A percentile compares a stretch with the other conserved stretches of the same genome.
Evolutionary conservation across 2,329 filamentous ascomycete species (phyloP).

Genomic region (Sclerotinia spermophila): DNA sequence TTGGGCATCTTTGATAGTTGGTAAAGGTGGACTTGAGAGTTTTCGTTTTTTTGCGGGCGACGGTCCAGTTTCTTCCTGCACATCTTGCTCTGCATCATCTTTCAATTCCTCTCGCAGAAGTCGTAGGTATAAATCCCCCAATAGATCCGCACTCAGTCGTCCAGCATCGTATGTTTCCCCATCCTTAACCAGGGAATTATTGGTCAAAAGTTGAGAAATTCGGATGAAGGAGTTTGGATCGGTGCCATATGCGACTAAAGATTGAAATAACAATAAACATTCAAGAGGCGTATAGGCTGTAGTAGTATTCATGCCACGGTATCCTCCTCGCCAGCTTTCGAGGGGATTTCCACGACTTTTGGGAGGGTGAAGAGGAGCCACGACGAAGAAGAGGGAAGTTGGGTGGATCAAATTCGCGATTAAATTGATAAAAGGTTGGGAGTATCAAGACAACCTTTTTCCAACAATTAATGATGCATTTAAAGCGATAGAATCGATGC

Average conservation of each 20-base stretch:
- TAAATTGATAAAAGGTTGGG: neutral
- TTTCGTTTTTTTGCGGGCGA: conserved; percentile 71
- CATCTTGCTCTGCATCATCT: conserved; percentile 42
- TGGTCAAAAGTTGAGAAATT: conserved; percentile 71
- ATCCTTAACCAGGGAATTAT: conserved; percentile 68
- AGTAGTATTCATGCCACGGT: conserved; percentile 53
- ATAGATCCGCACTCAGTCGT: conserved; percentile 71
- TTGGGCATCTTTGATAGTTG: conserved; percentile 62
- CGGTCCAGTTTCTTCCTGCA: conserved; percentile 43
- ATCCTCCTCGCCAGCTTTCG: conserved; percentile 53
- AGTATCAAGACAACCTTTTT: neutral
- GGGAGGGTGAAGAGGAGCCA: conserved; percentile 55
- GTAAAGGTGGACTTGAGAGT: conserved; percentile 59
- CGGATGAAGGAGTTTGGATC: conserved; percentile 60
- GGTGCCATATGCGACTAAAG: conserved; percentile 64
- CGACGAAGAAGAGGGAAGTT: conserved; percentile 31
- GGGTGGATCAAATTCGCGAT: conserved; percentile 15
- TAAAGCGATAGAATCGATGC: neutral
- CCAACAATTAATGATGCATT: conserved; percentile 6
- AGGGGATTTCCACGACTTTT: conserved; percentile 52
- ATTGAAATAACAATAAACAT: conserved; percentile 80
- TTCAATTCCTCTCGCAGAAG: conserved; percentile 71
- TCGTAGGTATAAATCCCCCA: conserved; percentile 74
- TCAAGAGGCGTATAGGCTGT: conserved; percentile 78
- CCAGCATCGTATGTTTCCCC: conserved; percentile 68